These are phyloP conservation scores for Orbilia oligospora DNA, from an alignment of 2,329 filamentous ascomycete species.

Conservation along the genomic window DNA sequence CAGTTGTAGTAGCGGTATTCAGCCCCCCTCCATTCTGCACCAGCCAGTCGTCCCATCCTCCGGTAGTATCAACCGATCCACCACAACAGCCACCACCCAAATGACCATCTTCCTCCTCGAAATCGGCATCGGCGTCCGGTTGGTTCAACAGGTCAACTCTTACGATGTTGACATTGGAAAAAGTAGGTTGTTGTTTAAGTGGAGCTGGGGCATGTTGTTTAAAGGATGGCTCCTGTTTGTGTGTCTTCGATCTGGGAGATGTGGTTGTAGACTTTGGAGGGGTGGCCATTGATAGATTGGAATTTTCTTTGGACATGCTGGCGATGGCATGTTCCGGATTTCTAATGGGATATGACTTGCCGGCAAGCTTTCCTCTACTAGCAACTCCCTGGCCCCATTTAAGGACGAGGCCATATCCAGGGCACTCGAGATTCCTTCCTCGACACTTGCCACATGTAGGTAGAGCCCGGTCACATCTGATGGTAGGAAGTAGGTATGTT, in stretches of 20 bases:
- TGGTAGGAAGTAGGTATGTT: not conserved
- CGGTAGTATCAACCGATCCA: conserved; percentile 33
- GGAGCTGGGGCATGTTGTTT: conserved; percentile 44
- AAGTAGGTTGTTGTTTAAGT: conserved; percentile 50
- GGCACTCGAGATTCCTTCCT: conserved; percentile 59
- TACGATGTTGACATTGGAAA: conserved; percentile 54
- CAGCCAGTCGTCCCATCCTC: conserved; percentile 53
- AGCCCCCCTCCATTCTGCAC: conserved; percentile 41
- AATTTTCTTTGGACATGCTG: conserved; percentile 46
- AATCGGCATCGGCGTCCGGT: conserved; percentile 52
- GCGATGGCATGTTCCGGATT: conserved; percentile 54
- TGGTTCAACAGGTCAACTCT: conserved; percentile 48
- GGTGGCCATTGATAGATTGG: conserved; percentile 36
- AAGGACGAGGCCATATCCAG: conserved; percentile 58
- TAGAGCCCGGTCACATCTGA: conserved; percentile 54
- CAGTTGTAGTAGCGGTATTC: conserved; percentile 36
- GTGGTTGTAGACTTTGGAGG: conserved; percentile 55
- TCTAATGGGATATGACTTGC: conserved; percentile 52
- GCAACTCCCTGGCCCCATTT: conserved; percentile 61
- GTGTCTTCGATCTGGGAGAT: conserved; percentile 48
- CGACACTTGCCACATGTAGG: conserved; percentile 56
- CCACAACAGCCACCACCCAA: conserved; percentile 48
- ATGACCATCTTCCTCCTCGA: conserved; percentile 54
- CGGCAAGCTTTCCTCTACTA: conserved; percentile 60
- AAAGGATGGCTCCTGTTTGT: conserved; percentile 44